Evolutionary conservation across 2,329 filamentous ascomycete genomes (phyloP).

Genomic region (Apiospora kogelbergensis): DNA sequence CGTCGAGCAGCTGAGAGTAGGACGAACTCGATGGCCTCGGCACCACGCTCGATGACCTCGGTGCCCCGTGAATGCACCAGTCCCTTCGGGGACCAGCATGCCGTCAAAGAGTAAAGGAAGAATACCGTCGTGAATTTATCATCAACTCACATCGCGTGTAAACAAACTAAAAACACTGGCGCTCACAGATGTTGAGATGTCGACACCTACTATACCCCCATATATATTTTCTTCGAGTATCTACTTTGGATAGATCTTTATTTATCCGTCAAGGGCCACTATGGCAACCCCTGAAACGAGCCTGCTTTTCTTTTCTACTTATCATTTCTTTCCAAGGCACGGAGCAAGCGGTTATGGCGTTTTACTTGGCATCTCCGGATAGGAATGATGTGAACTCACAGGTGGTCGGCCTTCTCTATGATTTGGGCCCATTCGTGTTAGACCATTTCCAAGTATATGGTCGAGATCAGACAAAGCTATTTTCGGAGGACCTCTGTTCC

Average conservation of each 20-base stretch:
- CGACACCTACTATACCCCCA: conserved; percentile 9
- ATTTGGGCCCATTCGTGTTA: neutral
- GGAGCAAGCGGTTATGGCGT: conserved; percentile 12
- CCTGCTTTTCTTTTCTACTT: conserved; percentile 17
- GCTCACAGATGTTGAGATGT: conserved; percentile 22
- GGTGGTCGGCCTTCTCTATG: neutral
- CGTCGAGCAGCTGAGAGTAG: conserved; percentile 38
- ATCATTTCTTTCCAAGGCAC: neutral
- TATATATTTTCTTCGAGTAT: conserved; percentile 20
- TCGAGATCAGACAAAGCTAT: neutral
- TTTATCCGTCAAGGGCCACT: neutral
- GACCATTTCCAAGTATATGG: neutral
- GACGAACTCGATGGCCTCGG: conserved; percentile 21
- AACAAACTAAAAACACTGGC: neutral
- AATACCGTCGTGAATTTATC: conserved; percentile 4
- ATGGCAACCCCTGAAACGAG: conserved; percentile 16
- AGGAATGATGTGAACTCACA: neutral
- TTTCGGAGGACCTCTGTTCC: neutral
- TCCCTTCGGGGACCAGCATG: conserved; percentile 34
- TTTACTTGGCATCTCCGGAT: conserved; percentile 4
- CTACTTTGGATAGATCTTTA: conserved; percentile 17
- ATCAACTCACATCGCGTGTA: neutral
- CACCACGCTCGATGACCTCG: conserved; percentile 16
- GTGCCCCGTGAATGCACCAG: conserved; percentile 22
- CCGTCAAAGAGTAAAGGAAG: conserved; percentile 28